Percentiles rank a stretch among this genome's conserved stretches.
Evolutionary conservation across 805 yeast species (phyloP).

Genomic region (Debaryomyces maramus): DNA sequence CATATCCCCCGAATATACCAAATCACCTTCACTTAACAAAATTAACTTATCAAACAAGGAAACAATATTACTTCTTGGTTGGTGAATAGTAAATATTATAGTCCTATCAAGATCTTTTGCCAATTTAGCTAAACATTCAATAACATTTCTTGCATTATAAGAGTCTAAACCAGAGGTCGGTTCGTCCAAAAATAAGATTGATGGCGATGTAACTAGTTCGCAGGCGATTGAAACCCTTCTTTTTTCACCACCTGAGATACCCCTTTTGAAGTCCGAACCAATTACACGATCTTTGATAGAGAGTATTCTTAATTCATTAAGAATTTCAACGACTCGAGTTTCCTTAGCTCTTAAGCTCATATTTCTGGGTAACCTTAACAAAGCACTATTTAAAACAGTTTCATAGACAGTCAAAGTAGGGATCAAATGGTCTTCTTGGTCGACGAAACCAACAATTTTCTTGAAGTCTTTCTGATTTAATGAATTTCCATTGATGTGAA

Average conservation of each 20-base stretch:
- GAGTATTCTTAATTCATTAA: slow-evolving; percentile 80
- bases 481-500: slow-evolving; percentile 72
- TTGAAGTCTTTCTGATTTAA: slow-evolving; percentile 48
- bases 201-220: slow-evolving; percentile 71
- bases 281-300: slow-evolving; percentile 81
- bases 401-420: slow-evolving; percentile 96
- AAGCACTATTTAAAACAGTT: slow-evolving; percentile 89
- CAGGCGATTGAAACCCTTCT: slow-evolving; percentile 81
- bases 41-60: slow-evolving; percentile 82
- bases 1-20: slow-evolving; percentile 88
- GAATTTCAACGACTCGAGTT: slow-evolving; percentile 77
- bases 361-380: slow-evolving; percentile 76
- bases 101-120: slow-evolving; percentile 84
- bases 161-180: slow-evolving; percentile 96
- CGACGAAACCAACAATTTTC: slow-evolving; percentile 87
- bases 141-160: slow-evolving; percentile 87
- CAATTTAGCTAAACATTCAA: slow-evolving; percentile 78
- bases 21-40: slow-evolving; percentile 77
- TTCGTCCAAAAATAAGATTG: slow-evolving; percentile 73
- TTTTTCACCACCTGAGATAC: slow-evolving; percentile 70
- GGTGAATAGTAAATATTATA: slow-evolving; percentile 90
- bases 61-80: slow-evolving; percentile 94
- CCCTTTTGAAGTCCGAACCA: slow-evolving; percentile 87
- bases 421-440: slow-evolving; percentile 87
- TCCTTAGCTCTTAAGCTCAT: slow-evolving; percentile 77